These are phyloP conservation scores for Eimeria acervulina DNA, from an alignment of 169 alveolate genomes.

Conservation along the genomic window DNA sequence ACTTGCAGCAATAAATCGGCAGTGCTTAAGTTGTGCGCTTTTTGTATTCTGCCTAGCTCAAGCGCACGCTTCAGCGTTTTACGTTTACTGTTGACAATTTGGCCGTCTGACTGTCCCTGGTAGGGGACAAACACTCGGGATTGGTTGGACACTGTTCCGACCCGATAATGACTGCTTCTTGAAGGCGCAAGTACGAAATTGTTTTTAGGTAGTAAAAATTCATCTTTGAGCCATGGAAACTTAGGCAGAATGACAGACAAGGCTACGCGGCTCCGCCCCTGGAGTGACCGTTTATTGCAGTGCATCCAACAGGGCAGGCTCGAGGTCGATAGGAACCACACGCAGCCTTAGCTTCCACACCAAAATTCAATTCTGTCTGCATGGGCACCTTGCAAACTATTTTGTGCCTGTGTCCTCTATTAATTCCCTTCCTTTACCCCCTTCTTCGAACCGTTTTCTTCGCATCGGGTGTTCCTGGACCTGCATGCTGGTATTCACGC, in stretches of 20 bases:
- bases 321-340: background rate
- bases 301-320: background rate
- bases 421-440: background rate
- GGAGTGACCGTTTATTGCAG: constrained; percentile 10
- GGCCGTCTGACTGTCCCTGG: background rate
- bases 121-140: background rate
- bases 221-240: background rate
- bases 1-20: background rate
- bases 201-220: background rate
- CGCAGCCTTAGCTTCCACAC: background rate
- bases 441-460: background rate
- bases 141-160: background rate
- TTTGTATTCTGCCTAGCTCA: background rate
- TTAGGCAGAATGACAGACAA: background rate
- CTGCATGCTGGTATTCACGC: background rate
- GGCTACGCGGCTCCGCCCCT: background rate
- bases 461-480: background rate
- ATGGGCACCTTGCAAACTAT: background rate
- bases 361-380: background rate
- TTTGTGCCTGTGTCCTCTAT: no score
- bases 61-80: background rate
- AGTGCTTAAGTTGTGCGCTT: background rate
- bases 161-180: background rate
- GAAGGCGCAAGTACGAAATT: background rate
- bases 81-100: background rate